Conservation (phyloP, 441 rosid genomes). For the Croton laevigatus region DNA sequence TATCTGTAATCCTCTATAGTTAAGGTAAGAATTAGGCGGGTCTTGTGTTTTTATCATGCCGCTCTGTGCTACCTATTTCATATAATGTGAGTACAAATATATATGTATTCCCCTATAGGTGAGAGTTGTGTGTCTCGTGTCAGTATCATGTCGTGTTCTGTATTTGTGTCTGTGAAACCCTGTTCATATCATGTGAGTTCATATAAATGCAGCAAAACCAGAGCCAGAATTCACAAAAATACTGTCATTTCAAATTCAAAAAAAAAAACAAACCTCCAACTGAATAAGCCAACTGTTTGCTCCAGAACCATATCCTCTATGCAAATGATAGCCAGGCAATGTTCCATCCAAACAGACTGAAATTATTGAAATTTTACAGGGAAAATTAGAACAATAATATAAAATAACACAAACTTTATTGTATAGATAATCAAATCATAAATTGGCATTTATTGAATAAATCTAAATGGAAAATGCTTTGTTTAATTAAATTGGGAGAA, state of each 20-base stretch:
- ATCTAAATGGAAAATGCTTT: neutral
- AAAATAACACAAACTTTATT: conserved; percentile 7
- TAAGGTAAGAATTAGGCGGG: too few relatives aligned
- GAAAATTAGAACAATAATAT: conserved; percentile 15
- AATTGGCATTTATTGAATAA: neutral
- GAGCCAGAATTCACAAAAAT: neutral
- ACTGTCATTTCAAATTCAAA: neutral
- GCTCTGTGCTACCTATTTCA: too few relatives aligned
- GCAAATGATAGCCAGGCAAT: conserved; percentile 90
- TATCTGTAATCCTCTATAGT: too few relatives aligned
- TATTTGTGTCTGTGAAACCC: too few relatives aligned
- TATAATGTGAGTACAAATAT: too few relatives aligned
- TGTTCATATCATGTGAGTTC: neutral
- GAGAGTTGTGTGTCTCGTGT: too few relatives aligned
- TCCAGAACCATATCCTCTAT: conserved; percentile 81
- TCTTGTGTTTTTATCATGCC: too few relatives aligned
- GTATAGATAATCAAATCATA: neutral
- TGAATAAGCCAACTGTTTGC: conserved; percentile 92
- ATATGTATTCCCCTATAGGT: too few relatives aligned
- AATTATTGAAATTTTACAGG: conserved; percentile 13
- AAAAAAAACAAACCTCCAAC: conserved; percentile 59
- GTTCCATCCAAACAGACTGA: conserved; percentile 98
- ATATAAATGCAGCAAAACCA: neutral
- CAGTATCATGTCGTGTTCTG: too few relatives aligned
- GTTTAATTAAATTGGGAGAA: neutral